phyloP scores from a whole-genome alignment of 164 flowering plant genomes.

The Vitis rupestris region DNA sequence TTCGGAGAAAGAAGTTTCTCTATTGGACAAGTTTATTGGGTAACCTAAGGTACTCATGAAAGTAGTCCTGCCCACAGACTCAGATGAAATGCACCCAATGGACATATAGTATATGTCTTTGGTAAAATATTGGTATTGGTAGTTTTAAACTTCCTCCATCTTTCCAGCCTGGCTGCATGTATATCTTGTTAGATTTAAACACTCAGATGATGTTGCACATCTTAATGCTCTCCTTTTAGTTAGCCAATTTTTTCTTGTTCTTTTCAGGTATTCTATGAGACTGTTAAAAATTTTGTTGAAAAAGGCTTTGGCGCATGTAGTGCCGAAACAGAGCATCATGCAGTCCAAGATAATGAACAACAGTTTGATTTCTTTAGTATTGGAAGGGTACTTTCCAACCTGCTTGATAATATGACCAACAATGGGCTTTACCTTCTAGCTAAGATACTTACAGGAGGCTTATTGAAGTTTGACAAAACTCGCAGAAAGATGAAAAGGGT shows the following conservation, averaged over 20 bases:
- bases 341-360: slow-evolving; percentile 23
- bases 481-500: slow-evolving; percentile 45
- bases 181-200: too few relatives aligned
- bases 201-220: too few relatives aligned
- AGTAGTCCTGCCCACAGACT: too few relatives aligned
- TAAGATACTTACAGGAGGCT: slow-evolving; percentile 34
- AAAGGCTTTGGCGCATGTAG: slow-evolving; percentile 35
- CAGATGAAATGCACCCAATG: too few relatives aligned
- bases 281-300: slow-evolving; percentile 40
- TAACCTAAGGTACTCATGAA: too few relatives aligned
- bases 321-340: slow-evolving; percentile 16
- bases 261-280: slow-evolving; percentile 55
- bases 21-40: too few relatives aligned
- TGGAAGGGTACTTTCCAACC: slow-evolving; percentile 18
- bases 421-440: slow-evolving; percentile 57
- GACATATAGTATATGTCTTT: too few relatives aligned
- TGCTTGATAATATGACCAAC: slow-evolving; percentile 52
- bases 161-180: too few relatives aligned
- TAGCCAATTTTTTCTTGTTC: not conserved
- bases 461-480: slow-evolving; percentile 49
- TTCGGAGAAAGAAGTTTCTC: too few relatives aligned
- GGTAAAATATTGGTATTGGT: too few relatives aligned
- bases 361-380: slow-evolving; percentile 16
- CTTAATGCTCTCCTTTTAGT: too few relatives aligned
- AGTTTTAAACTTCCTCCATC: too few relatives aligned